A percentile compares a stretch with the other conserved stretches of the same genome.
phyloP scores from a whole-genome alignment of 2,329 filamentous ascomycete species.

The Hymenoscyphus albidus region DNA sequence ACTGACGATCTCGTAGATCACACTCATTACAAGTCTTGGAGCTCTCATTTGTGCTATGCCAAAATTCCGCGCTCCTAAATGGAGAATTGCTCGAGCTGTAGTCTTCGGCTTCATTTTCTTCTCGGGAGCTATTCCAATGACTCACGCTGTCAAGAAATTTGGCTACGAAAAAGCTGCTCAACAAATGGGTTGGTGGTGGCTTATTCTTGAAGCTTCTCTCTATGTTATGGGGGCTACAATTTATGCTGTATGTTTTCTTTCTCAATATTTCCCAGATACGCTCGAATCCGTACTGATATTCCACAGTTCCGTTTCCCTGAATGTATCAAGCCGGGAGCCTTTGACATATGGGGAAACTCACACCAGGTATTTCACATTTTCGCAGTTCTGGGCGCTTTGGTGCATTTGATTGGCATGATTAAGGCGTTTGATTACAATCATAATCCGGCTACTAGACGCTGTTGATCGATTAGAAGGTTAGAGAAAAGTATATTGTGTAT shows the following conservation, averaged over 20 bases:
- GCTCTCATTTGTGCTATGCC: constrained; percentile 12
- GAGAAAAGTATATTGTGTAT: background rate
- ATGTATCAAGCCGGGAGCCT: constrained; percentile 39
- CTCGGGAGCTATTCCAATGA: constrained; percentile 15
- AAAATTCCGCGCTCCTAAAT: constrained; percentile 13
- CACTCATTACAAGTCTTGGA: constrained; percentile 11
- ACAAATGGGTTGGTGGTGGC: constrained; percentile 15
- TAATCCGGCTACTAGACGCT: constrained; percentile 16
- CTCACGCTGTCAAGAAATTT: constrained; percentile 10
- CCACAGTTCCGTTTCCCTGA: constrained; percentile 43
- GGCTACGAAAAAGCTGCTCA: constrained; percentile 11
- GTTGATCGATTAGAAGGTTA: background rate
- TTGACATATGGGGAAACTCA: constrained; percentile 44
- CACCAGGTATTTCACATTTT: constrained; percentile 47
- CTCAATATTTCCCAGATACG: background rate
- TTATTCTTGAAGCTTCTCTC: constrained; percentile 13
- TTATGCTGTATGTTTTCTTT: constrained; percentile 37
- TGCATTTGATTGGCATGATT: constrained; percentile 39
- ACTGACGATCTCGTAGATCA: constrained; percentile 14
- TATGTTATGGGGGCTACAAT: constrained; percentile 35
- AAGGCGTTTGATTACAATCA: constrained; percentile 28
- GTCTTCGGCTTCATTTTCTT: constrained; percentile 15
- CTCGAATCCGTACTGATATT: background rate
- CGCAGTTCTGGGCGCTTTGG: constrained; percentile 40
- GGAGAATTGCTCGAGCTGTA: constrained; percentile 9